Evolutionary conservation across 2,329 filamentous ascomycete species (phyloP).

Genomic region (Colletotrichum karsti): DNA sequence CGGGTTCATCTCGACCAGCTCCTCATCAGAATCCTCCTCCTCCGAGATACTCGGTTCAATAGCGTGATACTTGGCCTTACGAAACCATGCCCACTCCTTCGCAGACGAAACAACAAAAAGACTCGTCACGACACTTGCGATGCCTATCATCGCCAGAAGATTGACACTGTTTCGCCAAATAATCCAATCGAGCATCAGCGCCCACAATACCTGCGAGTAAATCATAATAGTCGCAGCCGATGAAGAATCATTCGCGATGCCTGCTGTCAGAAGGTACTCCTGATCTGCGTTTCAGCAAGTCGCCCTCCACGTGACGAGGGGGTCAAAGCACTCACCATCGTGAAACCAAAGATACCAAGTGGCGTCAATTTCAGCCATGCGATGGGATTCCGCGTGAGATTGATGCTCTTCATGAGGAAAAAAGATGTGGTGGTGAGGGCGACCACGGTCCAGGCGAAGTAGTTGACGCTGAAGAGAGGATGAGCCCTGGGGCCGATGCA

Average conservation of each 20-base stretch:
- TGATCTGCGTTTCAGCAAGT: neutral
- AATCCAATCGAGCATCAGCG: constrained; percentile 4
- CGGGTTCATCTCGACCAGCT: neutral
- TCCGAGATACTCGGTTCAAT: neutral
- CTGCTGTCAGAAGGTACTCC: constrained; percentile 15
- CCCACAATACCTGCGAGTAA: constrained; percentile 19
- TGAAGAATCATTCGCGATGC: constrained; percentile 9
- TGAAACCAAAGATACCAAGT: constrained; percentile 16
- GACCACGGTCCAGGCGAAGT: constrained; percentile 17
- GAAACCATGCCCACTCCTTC: constrained; percentile 11
- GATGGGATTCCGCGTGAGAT: neutral
- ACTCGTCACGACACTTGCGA: constrained; percentile 8
- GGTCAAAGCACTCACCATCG: constrained; percentile 5
- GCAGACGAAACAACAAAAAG: constrained; percentile 8
- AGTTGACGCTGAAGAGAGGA: constrained; percentile 7
- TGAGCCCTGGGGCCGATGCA: constrained; percentile 5
- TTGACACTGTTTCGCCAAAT: neutral
- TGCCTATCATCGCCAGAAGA: constrained; percentile 3
- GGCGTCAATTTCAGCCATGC: constrained; percentile 14
- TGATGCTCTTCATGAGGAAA: neutral
- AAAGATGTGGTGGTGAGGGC: neutral
- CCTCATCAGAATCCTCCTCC: neutral
- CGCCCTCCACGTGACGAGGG: no score
- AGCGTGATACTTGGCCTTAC: neutral
- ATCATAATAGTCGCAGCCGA: constrained; percentile 14